Evolutionary conservation across 2,329 filamentous ascomycete species (phyloP).

Genomic region (Paecilomyces variotii): DNA sequence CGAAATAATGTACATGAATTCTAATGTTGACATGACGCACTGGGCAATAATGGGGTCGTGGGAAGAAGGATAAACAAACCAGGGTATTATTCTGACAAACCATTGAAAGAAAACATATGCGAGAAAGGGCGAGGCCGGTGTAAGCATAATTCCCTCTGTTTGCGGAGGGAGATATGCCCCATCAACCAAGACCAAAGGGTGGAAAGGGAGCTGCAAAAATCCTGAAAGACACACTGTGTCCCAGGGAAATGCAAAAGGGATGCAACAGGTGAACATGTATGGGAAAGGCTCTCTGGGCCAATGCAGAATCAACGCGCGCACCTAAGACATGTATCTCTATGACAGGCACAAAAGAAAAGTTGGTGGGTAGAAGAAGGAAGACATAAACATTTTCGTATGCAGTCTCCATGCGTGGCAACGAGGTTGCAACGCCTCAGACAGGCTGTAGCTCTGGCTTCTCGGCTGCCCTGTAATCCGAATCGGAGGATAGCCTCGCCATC

Average conservation of each 20-base stretch:
- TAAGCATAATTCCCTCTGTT: not conserved
- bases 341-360: not conserved
- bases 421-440: slow-evolving; percentile 10
- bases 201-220: not conserved
- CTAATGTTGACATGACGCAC: slow-evolving; percentile 2
- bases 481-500: slow-evolving; percentile 24
- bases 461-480: slow-evolving; percentile 19
- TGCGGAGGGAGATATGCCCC: slow-evolving; percentile 1
- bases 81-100: not conserved
- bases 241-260: not conserved
- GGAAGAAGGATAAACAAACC: not conserved
- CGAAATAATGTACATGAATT: not conserved
- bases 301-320: not conserved
- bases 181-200: not conserved
- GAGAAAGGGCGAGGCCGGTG: not conserved
- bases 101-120: not conserved
- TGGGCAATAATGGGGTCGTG: not conserved
- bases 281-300: not conserved
- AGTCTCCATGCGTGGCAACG: not conserved
- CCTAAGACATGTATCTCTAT: not conserved
- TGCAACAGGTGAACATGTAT: not conserved
- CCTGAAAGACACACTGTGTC: not conserved
- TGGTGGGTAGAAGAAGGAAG: not conserved
- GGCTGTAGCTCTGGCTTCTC: slow-evolving; percentile 31
- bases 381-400: not conserved